Base-by-base conservation (phyloP, 805 yeast genomes). In the Saccharomyces cerevisiae region DNA sequence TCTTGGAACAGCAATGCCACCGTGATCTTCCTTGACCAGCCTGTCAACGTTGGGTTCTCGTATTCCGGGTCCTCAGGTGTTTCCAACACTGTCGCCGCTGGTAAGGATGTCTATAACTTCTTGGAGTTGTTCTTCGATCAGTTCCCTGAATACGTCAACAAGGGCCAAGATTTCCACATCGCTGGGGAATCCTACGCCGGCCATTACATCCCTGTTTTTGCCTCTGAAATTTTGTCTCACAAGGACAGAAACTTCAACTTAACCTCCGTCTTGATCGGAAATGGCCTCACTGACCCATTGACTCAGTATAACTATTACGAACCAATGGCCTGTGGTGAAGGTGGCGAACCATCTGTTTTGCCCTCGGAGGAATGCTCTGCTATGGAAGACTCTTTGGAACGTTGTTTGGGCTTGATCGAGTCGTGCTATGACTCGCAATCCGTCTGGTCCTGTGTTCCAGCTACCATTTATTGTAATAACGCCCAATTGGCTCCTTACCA, bases 101-200 rank as follows among this genome's bases (percentile, higher is more conserved):
- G 89, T 52, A 75, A 84, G 70, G 96, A 89, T 63, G 91, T 86
- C 24, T 87, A 79, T 66, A 87, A 88, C 2, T 86, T 89, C 65
- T 76, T 89, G 71, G 84, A 85, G 68, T 78, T 89, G 62, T 88
- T 89, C 71, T 88, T 86, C 76, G 77, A 82, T 65, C 84, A 86
- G 66, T 87, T 87, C 76, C 78, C 79, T 29, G 74, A 79, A 57
- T 86, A 80, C 68, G 63, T 66, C 26, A 52, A 59, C 6, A 53
- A 59, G 17, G 67, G 72, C 26, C 74, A 79, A 53, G 80, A 79
- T 51, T 88, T 90, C 79, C 96, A 89, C 70, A 87, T 90, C 68
- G 85, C 96, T 47, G 97, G 97, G 61, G 97, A 90, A 69, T 86
- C 95, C 8, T 90, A 91, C 66, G 97, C 92, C 21, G 97, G 97